Evolutionary conservation across 371 early-diverging fungal genomes (phyloP).

Genomic region (Caulochytrium protostelioides): DNA sequence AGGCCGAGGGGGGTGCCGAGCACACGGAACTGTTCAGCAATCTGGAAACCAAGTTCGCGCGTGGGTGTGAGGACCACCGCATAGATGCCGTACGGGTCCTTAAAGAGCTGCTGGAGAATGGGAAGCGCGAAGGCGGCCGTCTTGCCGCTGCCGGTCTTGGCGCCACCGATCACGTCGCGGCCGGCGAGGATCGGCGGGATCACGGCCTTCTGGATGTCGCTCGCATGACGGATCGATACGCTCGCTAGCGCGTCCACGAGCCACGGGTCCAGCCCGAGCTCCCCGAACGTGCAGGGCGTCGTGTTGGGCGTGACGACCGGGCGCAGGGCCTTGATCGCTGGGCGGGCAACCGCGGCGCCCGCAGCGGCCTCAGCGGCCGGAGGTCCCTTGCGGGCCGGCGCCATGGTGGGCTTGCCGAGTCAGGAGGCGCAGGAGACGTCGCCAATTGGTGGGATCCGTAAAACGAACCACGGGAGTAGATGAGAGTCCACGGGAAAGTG

Average conservation of each 20-base stretch:
- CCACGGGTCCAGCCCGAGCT: constrained; percentile 60
- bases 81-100: constrained; percentile 84
- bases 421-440: no score
- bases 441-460: no score
- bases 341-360: no score
- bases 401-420: no score
- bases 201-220: constrained; percentile 68
- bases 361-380: no score
- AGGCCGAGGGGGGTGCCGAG: no score
- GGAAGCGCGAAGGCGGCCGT: constrained; percentile 98
- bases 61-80: constrained; percentile 93
- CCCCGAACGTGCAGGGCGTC: constrained; percentile 7
- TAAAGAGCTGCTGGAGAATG: constrained; percentile 73
- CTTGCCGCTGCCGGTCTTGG: constrained; percentile 98
- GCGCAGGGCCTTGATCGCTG: no score
- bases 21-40: constrained; percentile 73
- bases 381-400: no score
- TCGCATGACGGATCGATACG: constrained; percentile 66
- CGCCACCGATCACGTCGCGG: constrained; percentile 82
- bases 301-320: no score
- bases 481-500: no score
- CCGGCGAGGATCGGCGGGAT: constrained; percentile 27
- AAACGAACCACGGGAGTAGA: no score
- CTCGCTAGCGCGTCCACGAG: constrained; percentile 47
- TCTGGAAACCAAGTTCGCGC: constrained; percentile 88